These are phyloP conservation scores for Penicillium corylophilum DNA, from an alignment of 2,329 filamentous ascomycete genomes.

Conservation along the genomic window DNA sequence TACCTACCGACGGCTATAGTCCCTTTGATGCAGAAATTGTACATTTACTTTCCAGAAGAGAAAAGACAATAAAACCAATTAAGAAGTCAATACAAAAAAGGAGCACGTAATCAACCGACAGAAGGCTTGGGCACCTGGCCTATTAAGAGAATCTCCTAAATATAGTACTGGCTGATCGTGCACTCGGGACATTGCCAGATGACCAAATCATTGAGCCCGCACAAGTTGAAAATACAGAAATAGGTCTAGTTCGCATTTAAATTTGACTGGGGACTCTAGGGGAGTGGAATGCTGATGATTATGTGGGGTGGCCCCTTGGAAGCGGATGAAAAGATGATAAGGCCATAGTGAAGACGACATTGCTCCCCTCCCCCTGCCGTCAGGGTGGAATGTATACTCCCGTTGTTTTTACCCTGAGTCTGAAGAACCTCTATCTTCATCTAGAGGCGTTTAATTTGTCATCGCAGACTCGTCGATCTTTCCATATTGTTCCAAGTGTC, in stretches of 20 bases:
- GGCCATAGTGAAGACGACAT: conserved; percentile 1
- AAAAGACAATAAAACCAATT: too few relatives aligned
- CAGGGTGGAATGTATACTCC: conserved; percentile 8
- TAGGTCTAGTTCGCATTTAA: neutral
- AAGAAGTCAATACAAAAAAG: too few relatives aligned
- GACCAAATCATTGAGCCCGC: neutral
- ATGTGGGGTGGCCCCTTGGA: conserved; percentile 9
- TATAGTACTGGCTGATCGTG: neutral
- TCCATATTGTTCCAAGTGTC: neutral
- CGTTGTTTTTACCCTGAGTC: neutral
- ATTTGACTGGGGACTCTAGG: conserved; percentile 12
- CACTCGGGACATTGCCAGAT: neutral
- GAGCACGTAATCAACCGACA: too few relatives aligned
- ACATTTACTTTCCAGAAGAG: too few relatives aligned
- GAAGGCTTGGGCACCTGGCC: neutral
- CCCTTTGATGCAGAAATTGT: too few relatives aligned
- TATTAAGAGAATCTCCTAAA: neutral
- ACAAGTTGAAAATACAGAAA: neutral
- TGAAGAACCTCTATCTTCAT: neutral
- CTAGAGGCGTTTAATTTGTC: neutral
- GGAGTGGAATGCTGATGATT: conserved; percentile 14
- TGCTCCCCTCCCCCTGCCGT: conserved; percentile 8
- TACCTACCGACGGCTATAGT: neutral
- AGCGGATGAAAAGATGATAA: neutral
- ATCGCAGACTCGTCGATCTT: neutral